phyloP scores from a whole-genome alignment of 352 stramenopile genomes.

The Phytophthora idaei region DNA sequence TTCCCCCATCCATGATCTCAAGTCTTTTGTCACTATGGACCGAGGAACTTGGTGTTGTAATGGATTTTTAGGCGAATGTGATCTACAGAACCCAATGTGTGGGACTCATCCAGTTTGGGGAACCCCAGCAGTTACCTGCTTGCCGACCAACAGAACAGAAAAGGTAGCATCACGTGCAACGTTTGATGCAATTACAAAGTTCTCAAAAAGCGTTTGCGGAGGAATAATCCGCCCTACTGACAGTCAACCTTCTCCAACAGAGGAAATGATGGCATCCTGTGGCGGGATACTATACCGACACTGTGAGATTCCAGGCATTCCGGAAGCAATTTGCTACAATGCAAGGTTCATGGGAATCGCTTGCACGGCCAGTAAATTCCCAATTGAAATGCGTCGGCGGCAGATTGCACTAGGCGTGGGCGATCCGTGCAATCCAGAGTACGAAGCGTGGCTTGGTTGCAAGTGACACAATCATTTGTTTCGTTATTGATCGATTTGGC shows the following conservation, averaged over 20 bases:
- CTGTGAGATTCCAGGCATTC: constrained; percentile 1
- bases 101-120: constrained; percentile 13
- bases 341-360: constrained; percentile 25
- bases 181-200: background rate
- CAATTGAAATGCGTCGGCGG: background rate
- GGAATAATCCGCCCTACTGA: background rate
- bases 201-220: background rate
- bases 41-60: constrained; percentile 17
- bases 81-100: constrained; percentile 8
- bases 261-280: constrained; percentile 8
- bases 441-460: constrained; percentile 27
- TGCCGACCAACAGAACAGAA: constrained; percentile 1
- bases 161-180: background rate
- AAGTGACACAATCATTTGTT: constrained; percentile 4
- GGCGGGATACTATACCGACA: constrained; percentile 11
- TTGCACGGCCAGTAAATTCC: constrained; percentile 19
- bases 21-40: constrained; percentile 10
- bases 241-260: background rate
- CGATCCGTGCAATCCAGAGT: constrained; percentile 13
- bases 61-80: constrained; percentile 9
- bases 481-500: background rate
- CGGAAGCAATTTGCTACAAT: constrained; percentile 32
- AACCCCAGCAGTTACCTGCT: constrained; percentile 1
- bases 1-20: background rate
- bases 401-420: background rate